Conservation (phyloP, 2,329 filamentous ascomycete species). For the Tolypocladium album region DNA sequence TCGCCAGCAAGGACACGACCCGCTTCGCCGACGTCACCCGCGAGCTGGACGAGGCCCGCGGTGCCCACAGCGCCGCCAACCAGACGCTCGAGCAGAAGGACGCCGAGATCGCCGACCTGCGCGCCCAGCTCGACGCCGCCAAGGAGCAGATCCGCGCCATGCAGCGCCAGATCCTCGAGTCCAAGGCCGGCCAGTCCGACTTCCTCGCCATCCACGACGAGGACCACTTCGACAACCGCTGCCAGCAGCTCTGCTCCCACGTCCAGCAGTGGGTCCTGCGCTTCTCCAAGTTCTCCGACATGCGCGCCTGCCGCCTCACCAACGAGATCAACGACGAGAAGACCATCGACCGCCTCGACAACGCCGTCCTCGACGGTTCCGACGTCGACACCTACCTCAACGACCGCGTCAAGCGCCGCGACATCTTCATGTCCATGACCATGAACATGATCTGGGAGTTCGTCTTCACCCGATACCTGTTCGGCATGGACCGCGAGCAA, state of each 20-base stretch:
- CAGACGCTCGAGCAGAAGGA: constrained; percentile 71
- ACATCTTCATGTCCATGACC: constrained; percentile 96
- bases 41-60: constrained; percentile 59
- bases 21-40: constrained; percentile 54
- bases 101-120: constrained; percentile 68
- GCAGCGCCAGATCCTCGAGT: constrained; percentile 42
- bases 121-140: constrained; percentile 65
- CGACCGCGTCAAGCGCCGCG: constrained; percentile 78
- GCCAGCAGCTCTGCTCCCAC: constrained; percentile 88
- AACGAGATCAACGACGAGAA: constrained; percentile 84
- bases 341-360: constrained; percentile 88
- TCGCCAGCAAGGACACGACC: constrained; percentile 65
- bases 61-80: constrained; percentile 50
- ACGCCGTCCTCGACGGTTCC: constrained; percentile 84
- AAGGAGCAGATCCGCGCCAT: constrained; percentile 47
- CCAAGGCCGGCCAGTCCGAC: constrained; percentile 52
- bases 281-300: constrained; percentile 96
- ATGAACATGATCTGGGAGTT: constrained; percentile 99
- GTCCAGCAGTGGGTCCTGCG: constrained; percentile 96
- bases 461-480: constrained; percentile 93
- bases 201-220: constrained; percentile 78
- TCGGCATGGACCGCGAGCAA: constrained; percentile 97
- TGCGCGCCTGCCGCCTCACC: constrained; percentile 73
- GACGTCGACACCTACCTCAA: constrained; percentile 82
- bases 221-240: constrained; percentile 90